These are phyloP conservation scores for Microstroma glucosiphilum DNA, from an alignment of 1,284 basidiomycete genomes.

Conservation along the genomic window DNA sequence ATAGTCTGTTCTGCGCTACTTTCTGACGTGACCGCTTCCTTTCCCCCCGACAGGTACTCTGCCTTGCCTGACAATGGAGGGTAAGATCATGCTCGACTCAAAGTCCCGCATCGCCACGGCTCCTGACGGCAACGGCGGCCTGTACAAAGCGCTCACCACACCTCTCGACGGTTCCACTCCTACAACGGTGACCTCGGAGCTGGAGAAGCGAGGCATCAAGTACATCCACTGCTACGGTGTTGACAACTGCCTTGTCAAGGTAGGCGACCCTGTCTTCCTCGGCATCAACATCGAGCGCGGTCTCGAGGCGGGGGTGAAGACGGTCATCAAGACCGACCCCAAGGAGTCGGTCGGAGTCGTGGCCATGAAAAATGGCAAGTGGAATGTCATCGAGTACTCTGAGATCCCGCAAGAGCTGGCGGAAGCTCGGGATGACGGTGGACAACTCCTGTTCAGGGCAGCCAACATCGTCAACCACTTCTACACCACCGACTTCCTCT, in stretches of 20 bases:
- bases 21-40: background rate
- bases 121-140: conserved; percentile 94
- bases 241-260: conserved; percentile 96
- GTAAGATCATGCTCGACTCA: conserved; percentile 83
- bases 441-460: conserved; percentile 72
- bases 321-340: conserved; percentile 80
- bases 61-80: conserved; percentile 87
- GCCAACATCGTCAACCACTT: conserved; percentile 99
- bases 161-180: conserved; percentile 64
- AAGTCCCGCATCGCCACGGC: conserved; percentile 77
- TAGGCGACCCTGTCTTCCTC: conserved; percentile 93
- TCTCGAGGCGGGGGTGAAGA: conserved; percentile 88
- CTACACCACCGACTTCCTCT: conserved; percentile 83
- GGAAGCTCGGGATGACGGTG: conserved; percentile 64
- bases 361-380: conserved; percentile 72
- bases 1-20: background rate
- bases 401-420: conserved; percentile 86
- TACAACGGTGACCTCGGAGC: conserved; percentile 73
- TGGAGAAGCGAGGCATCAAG: conserved; percentile 68
- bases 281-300: conserved; percentile 82
- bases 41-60: conserved; percentile 65
- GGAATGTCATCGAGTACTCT: conserved; percentile 92
- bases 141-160: conserved; percentile 83
- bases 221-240: conserved; percentile 96
- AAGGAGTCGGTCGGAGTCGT: conserved; percentile 93